phyloP scores from a whole-genome alignment of 768 basidiomycete species.

The Boletellus sp. region DNA sequence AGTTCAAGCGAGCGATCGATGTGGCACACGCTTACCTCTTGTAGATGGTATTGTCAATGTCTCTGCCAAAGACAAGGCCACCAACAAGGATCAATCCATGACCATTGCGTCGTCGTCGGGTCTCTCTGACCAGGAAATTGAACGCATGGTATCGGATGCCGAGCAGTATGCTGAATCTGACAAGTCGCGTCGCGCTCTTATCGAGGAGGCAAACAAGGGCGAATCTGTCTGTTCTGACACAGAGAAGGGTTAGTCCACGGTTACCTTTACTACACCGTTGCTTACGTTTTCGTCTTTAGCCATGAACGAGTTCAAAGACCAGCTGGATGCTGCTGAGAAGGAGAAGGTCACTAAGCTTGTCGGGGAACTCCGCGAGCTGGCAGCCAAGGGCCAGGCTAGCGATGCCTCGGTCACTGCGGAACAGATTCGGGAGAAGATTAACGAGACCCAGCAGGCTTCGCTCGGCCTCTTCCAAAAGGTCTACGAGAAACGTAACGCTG shows the following conservation, averaged over 20 bases:
- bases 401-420: slow-evolving; percentile 82
- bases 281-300: slow-evolving; percentile 41
- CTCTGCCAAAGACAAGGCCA: slow-evolving; percentile 92
- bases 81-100: slow-evolving; percentile 88
- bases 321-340: slow-evolving; percentile 87
- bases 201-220: slow-evolving; percentile 96
- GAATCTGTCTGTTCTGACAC: slow-evolving; percentile 93
- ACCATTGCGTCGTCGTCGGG: slow-evolving; percentile 98
- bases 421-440: slow-evolving; percentile 86
- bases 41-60: slow-evolving; percentile 96
- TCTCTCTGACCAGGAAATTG: slow-evolving; percentile 93
- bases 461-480: slow-evolving; percentile 98
- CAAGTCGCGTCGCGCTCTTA: slow-evolving; percentile 80
- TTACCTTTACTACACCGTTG: background rate
- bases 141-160: slow-evolving; percentile 93
- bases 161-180: slow-evolving; percentile 93
- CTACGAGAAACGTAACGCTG: slow-evolving; percentile 87
- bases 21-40: background rate
- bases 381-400: slow-evolving; percentile 84
- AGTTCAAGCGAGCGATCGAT: slow-evolving; percentile 10
- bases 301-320: slow-evolving; percentile 97
- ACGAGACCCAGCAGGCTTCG: slow-evolving; percentile 91
- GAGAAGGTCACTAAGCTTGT: slow-evolving; percentile 91
- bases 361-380: slow-evolving; percentile 81
- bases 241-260: slow-evolving; percentile 70